Evolutionary conservation across 2,329 filamentous ascomycete species (phyloP).

Genomic region (Clonostachys sp.): DNA sequence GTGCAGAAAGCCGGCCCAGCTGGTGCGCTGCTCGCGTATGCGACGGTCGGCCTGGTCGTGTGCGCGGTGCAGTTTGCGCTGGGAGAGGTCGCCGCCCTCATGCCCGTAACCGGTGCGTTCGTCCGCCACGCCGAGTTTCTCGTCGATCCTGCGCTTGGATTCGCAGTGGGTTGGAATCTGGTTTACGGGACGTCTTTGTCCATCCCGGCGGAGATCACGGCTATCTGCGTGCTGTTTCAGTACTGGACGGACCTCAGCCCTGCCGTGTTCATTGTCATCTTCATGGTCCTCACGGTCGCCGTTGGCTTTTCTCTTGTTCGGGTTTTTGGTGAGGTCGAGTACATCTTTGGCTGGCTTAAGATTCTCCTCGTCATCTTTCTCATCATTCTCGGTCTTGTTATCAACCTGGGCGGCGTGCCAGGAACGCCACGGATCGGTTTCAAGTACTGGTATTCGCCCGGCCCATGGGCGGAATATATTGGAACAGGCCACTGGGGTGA

Average conservation of each 20-base stretch:
- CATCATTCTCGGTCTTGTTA: constrained; percentile 56
- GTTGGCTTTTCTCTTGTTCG: constrained; percentile 55
- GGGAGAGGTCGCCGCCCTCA: constrained; percentile 55
- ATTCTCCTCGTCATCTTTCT: constrained; percentile 58
- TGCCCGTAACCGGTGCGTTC: constrained; percentile 60
- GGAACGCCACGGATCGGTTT: constrained; percentile 59
- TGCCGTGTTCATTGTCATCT: constrained; percentile 42
- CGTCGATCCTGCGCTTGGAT: constrained; percentile 55
- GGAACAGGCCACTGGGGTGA: constrained; percentile 27
- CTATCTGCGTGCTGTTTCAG: constrained; percentile 56
- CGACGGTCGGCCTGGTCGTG: constrained; percentile 51
- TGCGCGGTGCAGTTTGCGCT: constrained; percentile 54
- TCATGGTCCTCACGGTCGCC: constrained; percentile 46
- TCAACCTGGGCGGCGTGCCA: constrained; percentile 58
- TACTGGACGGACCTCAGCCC: constrained; percentile 58
- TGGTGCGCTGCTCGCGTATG: constrained; percentile 45
- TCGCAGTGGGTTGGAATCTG: constrained; percentile 48
- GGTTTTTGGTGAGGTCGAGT: constrained; percentile 56
- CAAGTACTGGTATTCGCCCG: constrained; percentile 64
- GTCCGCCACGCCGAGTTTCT: constrained; percentile 56
- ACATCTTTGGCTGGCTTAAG: constrained; percentile 47
- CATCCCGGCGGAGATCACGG: constrained; percentile 57
- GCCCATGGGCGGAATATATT: constrained; percentile 64
- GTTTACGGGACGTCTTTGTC: constrained; percentile 50
- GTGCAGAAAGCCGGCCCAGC: constrained; percentile 44